Percentiles rank a stretch among this genome's conserved stretches.
phyloP scores from a whole-genome alignment of 768 basidiomycete genomes.

The Daedaleopsis nitida region DNA sequence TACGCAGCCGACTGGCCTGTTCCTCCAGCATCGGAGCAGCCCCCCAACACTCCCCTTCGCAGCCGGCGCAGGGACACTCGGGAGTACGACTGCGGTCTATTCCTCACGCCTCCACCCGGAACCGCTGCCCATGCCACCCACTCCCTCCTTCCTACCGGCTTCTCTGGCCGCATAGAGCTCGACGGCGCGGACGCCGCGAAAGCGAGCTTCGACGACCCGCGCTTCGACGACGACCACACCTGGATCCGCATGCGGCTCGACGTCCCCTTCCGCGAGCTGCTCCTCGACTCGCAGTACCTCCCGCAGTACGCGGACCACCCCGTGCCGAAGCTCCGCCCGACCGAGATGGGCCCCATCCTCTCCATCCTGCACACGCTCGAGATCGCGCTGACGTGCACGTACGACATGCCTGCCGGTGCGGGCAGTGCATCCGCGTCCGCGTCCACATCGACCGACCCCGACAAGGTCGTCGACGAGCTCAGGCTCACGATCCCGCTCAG shows the following conservation, averaged over 20 bases:
- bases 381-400: constrained; percentile 58
- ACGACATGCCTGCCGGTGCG: constrained; percentile 45
- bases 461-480: constrained; percentile 24
- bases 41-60: constrained; percentile 61
- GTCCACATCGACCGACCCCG: background rate
- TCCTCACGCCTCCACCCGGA: constrained; percentile 18
- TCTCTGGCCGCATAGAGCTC: constrained; percentile 48
- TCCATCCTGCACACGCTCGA: constrained; percentile 54
- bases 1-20: constrained; percentile 55
- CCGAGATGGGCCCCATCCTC: constrained; percentile 56
- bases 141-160: constrained; percentile 52
- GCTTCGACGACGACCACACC: constrained; percentile 28
- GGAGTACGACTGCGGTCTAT: constrained; percentile 51
- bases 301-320: constrained; percentile 41
- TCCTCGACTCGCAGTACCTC: constrained; percentile 12
- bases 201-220: constrained; percentile 36
- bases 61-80: constrained; percentile 50
- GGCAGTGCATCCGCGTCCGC: background rate
- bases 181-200: constrained; percentile 51
- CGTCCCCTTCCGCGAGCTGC: constrained; percentile 48
- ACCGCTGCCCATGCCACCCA: constrained; percentile 43
- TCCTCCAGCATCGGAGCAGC: constrained; percentile 58
- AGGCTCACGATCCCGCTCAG: constrained; percentile 27
- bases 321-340: constrained; percentile 43
- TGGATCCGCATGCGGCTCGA: constrained; percentile 64